These are phyloP conservation scores for Termitomyces sp. DNA, from an alignment of 768 basidiomycete species.

Conservation along the genomic window DNA sequence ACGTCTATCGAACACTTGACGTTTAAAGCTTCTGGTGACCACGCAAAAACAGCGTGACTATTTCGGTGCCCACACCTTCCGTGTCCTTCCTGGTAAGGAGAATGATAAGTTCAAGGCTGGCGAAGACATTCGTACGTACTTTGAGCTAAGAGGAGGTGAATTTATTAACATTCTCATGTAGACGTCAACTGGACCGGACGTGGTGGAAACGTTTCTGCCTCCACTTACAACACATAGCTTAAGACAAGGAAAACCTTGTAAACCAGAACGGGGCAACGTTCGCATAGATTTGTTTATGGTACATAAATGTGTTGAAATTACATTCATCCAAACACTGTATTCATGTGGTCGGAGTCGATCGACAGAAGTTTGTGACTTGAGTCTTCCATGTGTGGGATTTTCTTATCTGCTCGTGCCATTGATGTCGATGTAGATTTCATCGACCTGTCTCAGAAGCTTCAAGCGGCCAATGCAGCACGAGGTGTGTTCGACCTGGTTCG, in stretches of 20 bases:
- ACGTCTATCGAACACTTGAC: constrained; percentile 14
- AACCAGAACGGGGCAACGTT: constrained; percentile 1
- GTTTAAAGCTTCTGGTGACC: neutral
- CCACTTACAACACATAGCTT: constrained; percentile 66
- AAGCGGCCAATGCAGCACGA: constrained; percentile 52
- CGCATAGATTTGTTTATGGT: constrained; percentile 13
- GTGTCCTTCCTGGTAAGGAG: constrained; percentile 89
- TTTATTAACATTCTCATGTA: constrained; percentile 24
- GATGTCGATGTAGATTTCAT: constrained; percentile 19
- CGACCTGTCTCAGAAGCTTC: constrained; percentile 35
- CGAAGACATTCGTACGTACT: constrained; percentile 82
- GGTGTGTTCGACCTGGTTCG: constrained; percentile 37
- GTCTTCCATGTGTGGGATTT: constrained; percentile 68
- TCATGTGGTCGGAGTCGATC: neutral
- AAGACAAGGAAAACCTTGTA: constrained; percentile 13
- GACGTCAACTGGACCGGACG: constrained; percentile 99
- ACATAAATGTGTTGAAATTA: constrained; percentile 9
- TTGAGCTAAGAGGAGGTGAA: constrained; percentile 5
- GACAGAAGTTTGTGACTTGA: constrained; percentile 14
- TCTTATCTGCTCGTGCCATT: constrained; percentile 39
- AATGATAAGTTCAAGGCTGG: constrained; percentile 76
- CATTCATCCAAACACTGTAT: neutral
- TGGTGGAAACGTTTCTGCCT: constrained; percentile 91
- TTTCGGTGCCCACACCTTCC: constrained; percentile 99
- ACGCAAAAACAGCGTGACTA: constrained; percentile 73